A percentile compares a stretch with the other conserved stretches of the same genome.
phyloP scores from a whole-genome alignment of 1,139 yeast species.

The Debaryomycetaceae sp. region DNA sequence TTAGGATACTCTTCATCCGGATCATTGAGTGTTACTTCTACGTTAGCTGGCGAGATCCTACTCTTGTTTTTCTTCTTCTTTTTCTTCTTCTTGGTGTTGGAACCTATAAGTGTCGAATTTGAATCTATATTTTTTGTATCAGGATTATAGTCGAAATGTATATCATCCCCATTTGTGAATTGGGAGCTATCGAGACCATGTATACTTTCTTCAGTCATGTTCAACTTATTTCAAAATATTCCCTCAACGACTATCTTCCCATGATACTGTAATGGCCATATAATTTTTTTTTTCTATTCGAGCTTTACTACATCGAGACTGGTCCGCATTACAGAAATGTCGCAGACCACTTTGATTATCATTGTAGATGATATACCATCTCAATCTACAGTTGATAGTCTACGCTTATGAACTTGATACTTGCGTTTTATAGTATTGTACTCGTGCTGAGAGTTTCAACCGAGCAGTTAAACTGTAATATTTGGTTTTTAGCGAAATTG shows the following conservation, averaged over 20 bases:
- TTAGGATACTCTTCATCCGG: constrained; percentile 67
- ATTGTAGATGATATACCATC: no score
- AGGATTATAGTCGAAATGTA: constrained; percentile 53
- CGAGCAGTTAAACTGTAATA: no score
- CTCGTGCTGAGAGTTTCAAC: no score
- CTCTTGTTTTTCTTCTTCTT: constrained; percentile 33
- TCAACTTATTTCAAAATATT: not conserved
- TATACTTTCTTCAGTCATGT: constrained; percentile 6
- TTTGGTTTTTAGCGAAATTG: not conserved
- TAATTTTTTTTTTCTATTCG: not conserved
- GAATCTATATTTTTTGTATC: constrained; percentile 17
- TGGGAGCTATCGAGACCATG: constrained; percentile 7
- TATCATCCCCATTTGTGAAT: constrained; percentile 49
- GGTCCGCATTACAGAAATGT: not conserved
- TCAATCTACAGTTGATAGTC: no score
- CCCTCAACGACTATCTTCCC: not conserved
- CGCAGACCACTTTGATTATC: no score
- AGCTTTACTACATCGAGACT: not conserved
- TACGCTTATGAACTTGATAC: no score
- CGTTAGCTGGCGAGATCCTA: constrained; percentile 13
- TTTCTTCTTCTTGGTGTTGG: constrained; percentile 33
- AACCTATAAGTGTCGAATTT: constrained; percentile 25
- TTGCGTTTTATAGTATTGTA: no score
- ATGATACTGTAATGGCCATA: not conserved
- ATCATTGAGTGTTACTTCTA: constrained; percentile 49